Evolutionary conservation across 2,329 filamentous ascomycete species (phyloP).

Genomic region (Trichoderma simmonsii): DNA sequence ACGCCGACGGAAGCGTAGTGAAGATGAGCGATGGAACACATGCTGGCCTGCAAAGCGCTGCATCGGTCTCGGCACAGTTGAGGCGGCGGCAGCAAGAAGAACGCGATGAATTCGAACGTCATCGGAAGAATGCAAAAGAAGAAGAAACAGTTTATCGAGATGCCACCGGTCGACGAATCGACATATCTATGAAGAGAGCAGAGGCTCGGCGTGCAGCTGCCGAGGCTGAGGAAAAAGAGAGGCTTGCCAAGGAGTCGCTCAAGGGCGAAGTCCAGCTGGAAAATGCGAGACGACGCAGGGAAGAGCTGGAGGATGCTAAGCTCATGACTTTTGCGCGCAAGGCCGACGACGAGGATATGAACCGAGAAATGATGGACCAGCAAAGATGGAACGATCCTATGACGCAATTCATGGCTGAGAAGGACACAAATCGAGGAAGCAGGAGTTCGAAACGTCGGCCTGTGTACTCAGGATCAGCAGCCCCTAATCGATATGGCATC

Average conservation of each 20-base stretch:
- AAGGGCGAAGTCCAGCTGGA: slow-evolving; percentile 82
- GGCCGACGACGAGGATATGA: slow-evolving; percentile 83
- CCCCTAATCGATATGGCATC: slow-evolving; percentile 93
- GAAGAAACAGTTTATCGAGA: slow-evolving; percentile 93
- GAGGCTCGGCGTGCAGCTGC: slow-evolving; percentile 66
- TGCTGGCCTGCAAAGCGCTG: slow-evolving; percentile 82
- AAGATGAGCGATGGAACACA: slow-evolving; percentile 85
- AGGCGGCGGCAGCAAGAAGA: slow-evolving; percentile 66
- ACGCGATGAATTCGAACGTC: slow-evolving; percentile 46
- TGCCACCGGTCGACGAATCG: slow-evolving; percentile 89
- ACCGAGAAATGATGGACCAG: slow-evolving; percentile 72
- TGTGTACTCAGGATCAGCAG: slow-evolving; percentile 72
- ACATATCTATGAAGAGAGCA: slow-evolving; percentile 84
- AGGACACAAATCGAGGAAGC: slow-evolving; percentile 30
- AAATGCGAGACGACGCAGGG: slow-evolving; percentile 61
- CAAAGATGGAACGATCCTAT: slow-evolving; percentile 94
- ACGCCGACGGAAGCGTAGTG: slow-evolving; percentile 45
- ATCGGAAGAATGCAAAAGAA: slow-evolving; percentile 44
- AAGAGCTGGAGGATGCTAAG: slow-evolving; percentile 74
- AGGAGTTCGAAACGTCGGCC: slow-evolving; percentile 50
- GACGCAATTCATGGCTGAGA: slow-evolving; percentile 66
- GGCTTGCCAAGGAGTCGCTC: slow-evolving; percentile 64
- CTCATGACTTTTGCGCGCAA: slow-evolving; percentile 75
- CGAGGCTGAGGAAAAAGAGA: slow-evolving; percentile 71
- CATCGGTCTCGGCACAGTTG: slow-evolving; percentile 68